Base-by-base conservation (phyloP, 2,329 filamentous ascomycete genomes). In the Grosmannia clavigera region DNA sequence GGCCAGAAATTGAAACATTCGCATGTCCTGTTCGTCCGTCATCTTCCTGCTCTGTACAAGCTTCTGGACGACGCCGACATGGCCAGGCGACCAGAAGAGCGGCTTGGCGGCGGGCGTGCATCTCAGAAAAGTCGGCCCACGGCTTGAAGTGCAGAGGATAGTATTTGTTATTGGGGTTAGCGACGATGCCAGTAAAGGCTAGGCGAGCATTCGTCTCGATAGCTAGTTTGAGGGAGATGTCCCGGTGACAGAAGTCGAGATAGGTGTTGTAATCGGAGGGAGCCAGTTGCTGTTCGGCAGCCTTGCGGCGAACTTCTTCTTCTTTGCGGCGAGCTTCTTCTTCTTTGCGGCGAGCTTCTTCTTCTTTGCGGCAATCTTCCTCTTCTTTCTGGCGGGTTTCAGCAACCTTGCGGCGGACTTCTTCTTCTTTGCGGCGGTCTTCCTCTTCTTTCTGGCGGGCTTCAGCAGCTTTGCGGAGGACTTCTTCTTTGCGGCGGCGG, bases 201-300 rank as follows among this genome's bases (percentile, higher is more conserved):
- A 27, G 10, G 12, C n/a, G 6, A 5, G 50, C 6, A 14, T 52
- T 14, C 50, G 25, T 22, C 25, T 52, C n/a, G 9, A 52, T 52
- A 22, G 50, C 25, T 5, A 52, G 50, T 7, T 11, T 29, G 2
- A 29, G 25, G 50, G 31, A 52, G 6, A 52, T 22, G 3, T 25
- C 22, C 7, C n/a, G 4, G 50, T 52, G 50, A 22, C 50, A 52
- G 50, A 27, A 14, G 3, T 19, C 10, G 6, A 52, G 25, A 22
- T 22, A 52, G 6, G 50, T 7, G 6, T 52, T 22, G 14, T 27
- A 52, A 22, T 52, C 22, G n/a, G 50, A 27, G 7, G 12, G 50
- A 5, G 64, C 25, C 67, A 67, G 61, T 64, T 70, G 56, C 69
- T 71, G 64, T 65, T 59, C 60, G 67, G 57, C 58, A 4, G 62